Evolutionary conservation across 2,329 filamentous ascomycete genomes (phyloP).

Genomic region (Xylariales sp.): DNA sequence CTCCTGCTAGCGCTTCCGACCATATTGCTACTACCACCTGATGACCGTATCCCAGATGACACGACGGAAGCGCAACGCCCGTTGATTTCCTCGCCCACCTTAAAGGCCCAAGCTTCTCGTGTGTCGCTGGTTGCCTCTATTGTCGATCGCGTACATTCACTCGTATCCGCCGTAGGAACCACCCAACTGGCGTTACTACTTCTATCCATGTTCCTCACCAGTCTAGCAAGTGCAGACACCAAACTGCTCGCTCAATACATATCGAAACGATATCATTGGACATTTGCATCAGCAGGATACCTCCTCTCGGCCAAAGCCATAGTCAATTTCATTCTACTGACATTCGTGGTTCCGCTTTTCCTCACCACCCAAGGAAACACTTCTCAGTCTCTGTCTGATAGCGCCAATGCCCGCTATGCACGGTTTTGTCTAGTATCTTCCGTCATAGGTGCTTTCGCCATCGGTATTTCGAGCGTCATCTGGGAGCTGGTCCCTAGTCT

Average conservation of each 20-base stretch:
- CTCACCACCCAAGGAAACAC: constrained; percentile 45
- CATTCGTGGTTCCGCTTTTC: constrained; percentile 55
- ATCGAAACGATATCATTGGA: constrained; percentile 61
- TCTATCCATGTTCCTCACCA: constrained; percentile 58
- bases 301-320: constrained; percentile 61
- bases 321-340: constrained; percentile 60
- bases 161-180: constrained; percentile 54
- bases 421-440: constrained; percentile 54
- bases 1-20: constrained; percentile 51
- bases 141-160: constrained; percentile 45
- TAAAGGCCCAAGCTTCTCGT: constrained; percentile 51
- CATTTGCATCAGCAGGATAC: constrained; percentile 60
- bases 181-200: constrained; percentile 57
- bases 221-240: constrained; percentile 63
- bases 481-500: constrained; percentile 58
- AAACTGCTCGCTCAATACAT: constrained; percentile 64
- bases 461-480: constrained; percentile 54
- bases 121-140: constrained; percentile 42
- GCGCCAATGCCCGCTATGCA: constrained; percentile 52
- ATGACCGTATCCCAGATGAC: constrained; percentile 15
- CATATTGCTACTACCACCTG: constrained; percentile 48
- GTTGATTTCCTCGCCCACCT: constrained; percentile 54
- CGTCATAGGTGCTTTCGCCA: constrained; percentile 56
- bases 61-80: constrained; percentile 52
- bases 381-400: constrained; percentile 45